Base-by-base conservation (phyloP, 2,329 filamentous ascomycete genomes). In the Aspergillus persii region DNA sequence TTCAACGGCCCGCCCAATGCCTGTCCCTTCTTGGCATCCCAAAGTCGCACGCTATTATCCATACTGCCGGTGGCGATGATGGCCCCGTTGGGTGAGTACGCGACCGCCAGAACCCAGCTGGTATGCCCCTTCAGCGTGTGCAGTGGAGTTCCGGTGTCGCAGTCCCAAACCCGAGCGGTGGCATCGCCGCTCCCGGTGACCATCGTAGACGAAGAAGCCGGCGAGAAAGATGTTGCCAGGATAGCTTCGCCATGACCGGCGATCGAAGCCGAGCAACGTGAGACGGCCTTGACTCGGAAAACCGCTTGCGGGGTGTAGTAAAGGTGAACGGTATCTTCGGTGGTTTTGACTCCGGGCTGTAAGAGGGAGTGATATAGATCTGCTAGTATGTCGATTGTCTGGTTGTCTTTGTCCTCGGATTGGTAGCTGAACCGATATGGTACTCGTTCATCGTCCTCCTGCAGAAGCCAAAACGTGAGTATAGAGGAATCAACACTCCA, bases 171-270 rank as follows among this genome's bases (percentile, higher is more conserved):
- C 58, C 94, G 82, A 0, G 93, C 94, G 1, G 93, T 97, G 66
- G 89, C 89, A 71, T 99, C 95, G 50, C 95, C 95, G 61, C 89
- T 92, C 0, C 94, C 95, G 1, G 91, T 96, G 0, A 92, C 93
- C 75, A 97, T 84, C 59, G 88, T 84, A 9, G 87, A 86, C 29
- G 90, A 94, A 6, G 85, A 87, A 41, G 85, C 84, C 0, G 94
- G 94, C 0, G 90, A 95, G 75, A 97, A 98, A 44, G 93, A 87
- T 2, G 90, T 89, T 31, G 90, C 86, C 26, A 98, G 81, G 66
- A 98, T 98, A 3, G 93, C 88, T 74, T 96, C 90, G 44, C 92
- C 93, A 76, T 99, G 95, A 11, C 95, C 95, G 3, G 89, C 88
- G 65, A 98, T 96, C 56, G 88, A 88, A 61, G 93, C 90, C 6